phyloP scores from a whole-genome alignment of 176 grass and related monocot species.

The Leersia perrieri region DNA sequence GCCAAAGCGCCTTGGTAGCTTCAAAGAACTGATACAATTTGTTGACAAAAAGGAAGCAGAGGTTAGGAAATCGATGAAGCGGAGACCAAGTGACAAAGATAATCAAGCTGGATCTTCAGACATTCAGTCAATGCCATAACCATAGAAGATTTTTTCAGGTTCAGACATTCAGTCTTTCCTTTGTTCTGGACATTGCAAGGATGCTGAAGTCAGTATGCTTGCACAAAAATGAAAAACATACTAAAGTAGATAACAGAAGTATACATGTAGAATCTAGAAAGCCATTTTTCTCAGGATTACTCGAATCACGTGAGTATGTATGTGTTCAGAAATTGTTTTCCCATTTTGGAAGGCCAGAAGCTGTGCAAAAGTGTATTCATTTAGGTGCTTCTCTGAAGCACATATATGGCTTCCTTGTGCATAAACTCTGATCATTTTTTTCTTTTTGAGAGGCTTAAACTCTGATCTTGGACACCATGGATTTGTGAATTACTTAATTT shows the following conservation, averaged over 20 bases:
- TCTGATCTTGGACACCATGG: background rate
- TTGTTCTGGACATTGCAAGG: background rate
- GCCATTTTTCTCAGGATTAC: constrained; percentile 5
- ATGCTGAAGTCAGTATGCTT: background rate
- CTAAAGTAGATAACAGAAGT: constrained; percentile 20
- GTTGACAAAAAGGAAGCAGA: constrained; percentile 66
- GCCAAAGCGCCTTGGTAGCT: constrained; percentile 44
- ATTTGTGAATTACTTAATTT: background rate
- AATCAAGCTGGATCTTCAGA: constrained; percentile 33
- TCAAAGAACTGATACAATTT: constrained; percentile 65
- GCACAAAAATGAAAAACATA: background rate
- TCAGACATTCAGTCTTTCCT: too few relatives aligned
- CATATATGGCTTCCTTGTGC: background rate
- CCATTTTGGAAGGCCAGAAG: background rate
- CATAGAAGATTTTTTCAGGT: background rate
- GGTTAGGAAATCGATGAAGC: constrained; percentile 28
- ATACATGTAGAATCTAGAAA: constrained; percentile 28
- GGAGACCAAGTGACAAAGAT: constrained; percentile 59
- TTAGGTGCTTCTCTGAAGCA: background rate
- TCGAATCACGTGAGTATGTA: background rate
- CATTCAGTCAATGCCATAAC: background rate
- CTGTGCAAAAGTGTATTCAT: background rate
- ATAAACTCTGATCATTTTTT: too few relatives aligned
- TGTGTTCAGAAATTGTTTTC: background rate
- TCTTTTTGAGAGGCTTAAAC: background rate